Conservation (phyloP, 352 stramenopile genomes). For the Phytophthora sojae region DNA sequence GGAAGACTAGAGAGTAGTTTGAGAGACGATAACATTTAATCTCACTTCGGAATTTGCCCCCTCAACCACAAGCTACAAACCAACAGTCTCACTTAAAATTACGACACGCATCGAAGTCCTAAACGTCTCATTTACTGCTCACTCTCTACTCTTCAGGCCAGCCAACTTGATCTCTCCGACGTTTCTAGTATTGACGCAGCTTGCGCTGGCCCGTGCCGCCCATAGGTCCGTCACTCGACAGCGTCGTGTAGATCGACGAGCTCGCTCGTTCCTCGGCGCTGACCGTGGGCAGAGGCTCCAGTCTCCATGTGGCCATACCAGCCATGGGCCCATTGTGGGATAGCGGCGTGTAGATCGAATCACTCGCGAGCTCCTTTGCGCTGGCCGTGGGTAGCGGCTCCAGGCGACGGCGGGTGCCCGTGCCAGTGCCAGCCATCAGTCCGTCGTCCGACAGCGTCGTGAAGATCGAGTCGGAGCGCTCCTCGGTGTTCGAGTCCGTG, state of each 20-base stretch:
- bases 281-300: conserved; percentile 5
- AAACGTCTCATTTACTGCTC: neutral
- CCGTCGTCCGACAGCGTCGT: conserved; percentile 38
- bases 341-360: conserved; percentile 43
- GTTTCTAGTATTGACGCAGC: conserved; percentile 20
- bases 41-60: no score
- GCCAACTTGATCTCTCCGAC: neutral
- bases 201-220: conserved; percentile 23
- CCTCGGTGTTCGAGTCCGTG: conserved; percentile 38
- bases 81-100: no score
- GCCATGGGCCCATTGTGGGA: conserved; percentile 43
- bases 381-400: conserved; percentile 11
- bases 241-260: conserved; percentile 40
- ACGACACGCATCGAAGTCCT: neutral
- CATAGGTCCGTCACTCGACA: conserved; percentile 45
- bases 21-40: no score
- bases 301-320: conserved; percentile 19
- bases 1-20: no score
- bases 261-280: conserved; percentile 22
- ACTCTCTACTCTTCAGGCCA: neutral
- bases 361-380: conserved; percentile 33
- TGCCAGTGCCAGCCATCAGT: conserved; percentile 36
- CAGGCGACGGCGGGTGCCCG: conserved; percentile 13
- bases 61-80: no score
- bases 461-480: conserved; percentile 43